These are phyloP conservation scores for Pseudogymnoascus sp. DNA, from an alignment of 2,329 filamentous ascomycete species.

Conservation along the genomic window DNA sequence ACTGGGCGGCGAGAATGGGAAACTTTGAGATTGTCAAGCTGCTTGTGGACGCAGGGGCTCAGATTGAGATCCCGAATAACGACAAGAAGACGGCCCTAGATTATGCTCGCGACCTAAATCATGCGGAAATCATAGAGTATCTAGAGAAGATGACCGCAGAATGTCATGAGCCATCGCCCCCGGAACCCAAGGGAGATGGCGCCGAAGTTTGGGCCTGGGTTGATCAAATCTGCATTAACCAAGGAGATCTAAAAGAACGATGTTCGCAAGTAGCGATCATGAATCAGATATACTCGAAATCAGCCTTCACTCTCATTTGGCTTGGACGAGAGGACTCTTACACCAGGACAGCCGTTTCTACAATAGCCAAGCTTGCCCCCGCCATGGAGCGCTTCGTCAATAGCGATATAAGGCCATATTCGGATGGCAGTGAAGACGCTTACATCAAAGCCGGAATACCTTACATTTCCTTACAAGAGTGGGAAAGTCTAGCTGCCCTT, in stretches of 20 bases:
- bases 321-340: slow-evolving; percentile 13
- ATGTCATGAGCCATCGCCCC: background rate
- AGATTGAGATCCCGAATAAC: background rate
- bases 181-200: background rate
- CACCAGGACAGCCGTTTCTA: background rate
- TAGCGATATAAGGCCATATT: background rate
- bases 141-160: background rate
- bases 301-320: slow-evolving; percentile 11
- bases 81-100: background rate
- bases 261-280: slow-evolving; percentile 14
- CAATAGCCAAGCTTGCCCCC: background rate
- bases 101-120: background rate
- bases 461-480: slow-evolving; percentile 12
- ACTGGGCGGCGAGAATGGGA: background rate
- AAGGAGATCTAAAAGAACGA: slow-evolving; percentile 12
- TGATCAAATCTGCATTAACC: slow-evolving; percentile 19
- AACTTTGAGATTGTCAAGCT: background rate
- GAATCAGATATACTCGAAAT: slow-evolving; percentile 15
- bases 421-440: background rate
- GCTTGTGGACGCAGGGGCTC: background rate
- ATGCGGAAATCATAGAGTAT: background rate
- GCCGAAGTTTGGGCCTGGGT: slow-evolving; percentile 13
- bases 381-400: background rate
- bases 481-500: slow-evolving; percentile 27
- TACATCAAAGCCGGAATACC: background rate